Conservation (phyloP, 2,329 filamentous ascomycete genomes). For the Penicillium oxalicum region DNA sequence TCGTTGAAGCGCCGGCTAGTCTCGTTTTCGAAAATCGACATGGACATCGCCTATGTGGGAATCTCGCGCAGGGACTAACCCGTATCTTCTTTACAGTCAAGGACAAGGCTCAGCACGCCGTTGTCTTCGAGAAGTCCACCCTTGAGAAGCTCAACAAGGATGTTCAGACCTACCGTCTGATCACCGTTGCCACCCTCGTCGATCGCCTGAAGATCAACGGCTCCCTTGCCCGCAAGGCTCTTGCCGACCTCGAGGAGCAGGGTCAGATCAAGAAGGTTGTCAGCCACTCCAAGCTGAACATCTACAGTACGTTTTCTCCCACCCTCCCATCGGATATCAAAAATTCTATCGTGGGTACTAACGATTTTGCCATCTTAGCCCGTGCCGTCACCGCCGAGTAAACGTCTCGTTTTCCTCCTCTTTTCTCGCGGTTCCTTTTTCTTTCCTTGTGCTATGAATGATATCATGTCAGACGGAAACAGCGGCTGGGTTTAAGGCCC, state of each 20-base stretch:
- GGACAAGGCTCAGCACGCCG: conserved; percentile 99
- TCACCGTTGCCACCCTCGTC: conserved; percentile 97
- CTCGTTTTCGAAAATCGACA: not conserved
- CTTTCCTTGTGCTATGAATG: conserved; percentile 33
- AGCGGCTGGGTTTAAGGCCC: conserved; percentile 34
- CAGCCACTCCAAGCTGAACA: conserved; percentile 92
- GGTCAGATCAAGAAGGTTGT: conserved; percentile 98
- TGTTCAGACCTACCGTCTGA: conserved; percentile 99
- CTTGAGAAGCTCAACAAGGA: conserved; percentile 99
- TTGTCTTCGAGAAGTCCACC: conserved; percentile 96
- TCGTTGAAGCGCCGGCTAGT: conserved; percentile 11
- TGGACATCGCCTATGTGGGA: conserved; percentile 9
- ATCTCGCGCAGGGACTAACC: too few relatives aligned
- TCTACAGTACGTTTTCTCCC: conserved; percentile 70
- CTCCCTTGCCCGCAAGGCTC: conserved; percentile 82
- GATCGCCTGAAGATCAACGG: conserved; percentile 99
- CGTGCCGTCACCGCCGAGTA: conserved; percentile 43
- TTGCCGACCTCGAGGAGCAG: conserved; percentile 93
- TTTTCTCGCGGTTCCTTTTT: conserved; percentile 34
- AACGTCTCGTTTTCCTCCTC: conserved; percentile 29
- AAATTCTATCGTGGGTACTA: conserved; percentile 2
- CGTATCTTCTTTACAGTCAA: conserved; percentile 62
- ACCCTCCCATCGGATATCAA: too few relatives aligned
- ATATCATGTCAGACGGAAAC: conserved; percentile 34
- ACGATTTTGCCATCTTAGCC: conserved; percentile 23